Percentiles rank a stretch among this genome's conserved stretches.
These are phyloP conservation scores for Cystobasidium tubakii DNA, from an alignment of 768 basidiomycete species.

Conservation along the genomic window DNA sequence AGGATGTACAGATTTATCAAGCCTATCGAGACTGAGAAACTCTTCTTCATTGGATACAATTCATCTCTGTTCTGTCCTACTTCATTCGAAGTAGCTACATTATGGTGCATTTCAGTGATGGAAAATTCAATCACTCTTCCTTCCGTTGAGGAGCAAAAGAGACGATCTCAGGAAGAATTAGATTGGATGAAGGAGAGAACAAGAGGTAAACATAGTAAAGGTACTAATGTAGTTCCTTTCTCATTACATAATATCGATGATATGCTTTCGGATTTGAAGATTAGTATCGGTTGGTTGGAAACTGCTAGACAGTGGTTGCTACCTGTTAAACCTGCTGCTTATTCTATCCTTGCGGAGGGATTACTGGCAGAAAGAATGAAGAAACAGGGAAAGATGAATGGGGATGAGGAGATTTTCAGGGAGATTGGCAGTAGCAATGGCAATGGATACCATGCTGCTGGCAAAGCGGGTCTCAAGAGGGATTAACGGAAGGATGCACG, in stretches of 20 bases:
- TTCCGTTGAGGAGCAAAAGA: slow-evolving; percentile 10
- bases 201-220: slow-evolving; percentile 28
- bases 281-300: slow-evolving; percentile 21
- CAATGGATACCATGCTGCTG: not conserved
- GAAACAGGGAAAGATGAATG: slow-evolving; percentile 8
- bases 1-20: slow-evolving; percentile 27
- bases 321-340: slow-evolving; percentile 28
- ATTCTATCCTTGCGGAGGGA: slow-evolving; percentile 2
- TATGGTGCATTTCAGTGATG: slow-evolving; percentile 24
- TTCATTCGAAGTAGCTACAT: slow-evolving; percentile 24
- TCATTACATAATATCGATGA: slow-evolving; percentile 37
- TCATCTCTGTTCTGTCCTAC: slow-evolving; percentile 17
- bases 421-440: not conserved
- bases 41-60: slow-evolving; percentile 36
- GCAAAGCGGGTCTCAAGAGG: not conserved
- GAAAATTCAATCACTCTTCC: slow-evolving; percentile 21
- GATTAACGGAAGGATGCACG: not conserved
- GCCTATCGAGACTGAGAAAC: slow-evolving; percentile 14
- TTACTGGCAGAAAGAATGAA: slow-evolving; percentile 16
- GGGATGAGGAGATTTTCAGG: not conserved
- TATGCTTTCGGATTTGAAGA: slow-evolving; percentile 25
- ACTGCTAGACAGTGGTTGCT: slow-evolving; percentile 30
- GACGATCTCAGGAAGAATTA: slow-evolving; percentile 6
- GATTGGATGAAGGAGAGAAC: slow-evolving; percentile 32
- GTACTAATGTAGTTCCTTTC: slow-evolving; percentile 34